A percentile compares a stretch with the other conserved stretches of the same genome.
These are phyloP conservation scores for Beauveria sp. DNA, from an alignment of 2,329 filamentous ascomycete species.

Conservation along the genomic window DNA sequence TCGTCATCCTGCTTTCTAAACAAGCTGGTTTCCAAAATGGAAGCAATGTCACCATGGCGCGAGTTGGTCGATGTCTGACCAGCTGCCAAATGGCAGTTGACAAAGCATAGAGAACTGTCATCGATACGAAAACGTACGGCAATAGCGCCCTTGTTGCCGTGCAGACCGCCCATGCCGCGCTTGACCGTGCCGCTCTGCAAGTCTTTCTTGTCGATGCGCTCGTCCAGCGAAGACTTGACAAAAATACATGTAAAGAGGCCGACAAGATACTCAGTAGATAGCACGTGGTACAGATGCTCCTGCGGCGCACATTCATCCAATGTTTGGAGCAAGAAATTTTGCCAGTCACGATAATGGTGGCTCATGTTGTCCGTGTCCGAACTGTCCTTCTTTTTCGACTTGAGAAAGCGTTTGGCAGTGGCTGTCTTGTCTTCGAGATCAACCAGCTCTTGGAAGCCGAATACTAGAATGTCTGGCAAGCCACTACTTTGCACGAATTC, in stretches of 20 bases:
- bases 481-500: slow-evolving; percentile 69
- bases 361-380: slow-evolving; percentile 87
- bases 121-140: slow-evolving; percentile 89
- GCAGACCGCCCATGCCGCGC: slow-evolving; percentile 87
- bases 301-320: slow-evolving; percentile 77
- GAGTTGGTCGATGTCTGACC: slow-evolving; percentile 85
- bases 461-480: slow-evolving; percentile 82
- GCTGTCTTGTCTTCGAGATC: slow-evolving; percentile 96
- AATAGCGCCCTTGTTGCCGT: slow-evolving; percentile 94
- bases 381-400: slow-evolving; percentile 76
- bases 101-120: slow-evolving; percentile 88
- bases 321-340: slow-evolving; percentile 75
- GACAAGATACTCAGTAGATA: slow-evolving; percentile 82
- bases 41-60: slow-evolving; percentile 86
- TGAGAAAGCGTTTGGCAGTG: slow-evolving; percentile 91
- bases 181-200: slow-evolving; percentile 81
- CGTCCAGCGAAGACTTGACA: slow-evolving; percentile 71
- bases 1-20: slow-evolving; percentile 67
- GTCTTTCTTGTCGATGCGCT: slow-evolving; percentile 71
- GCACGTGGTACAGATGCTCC: slow-evolving; percentile 70
- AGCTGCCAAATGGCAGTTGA: slow-evolving; percentile 95
- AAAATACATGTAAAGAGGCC: slow-evolving; percentile 96
- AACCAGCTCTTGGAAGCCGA: slow-evolving; percentile 97
- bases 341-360: slow-evolving; percentile 94
- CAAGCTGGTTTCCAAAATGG: slow-evolving; percentile 72